These are phyloP conservation scores for Cryptosporidium xiaoi DNA, from an alignment of 169 alveolate genomes.

Conservation along the genomic window DNA sequence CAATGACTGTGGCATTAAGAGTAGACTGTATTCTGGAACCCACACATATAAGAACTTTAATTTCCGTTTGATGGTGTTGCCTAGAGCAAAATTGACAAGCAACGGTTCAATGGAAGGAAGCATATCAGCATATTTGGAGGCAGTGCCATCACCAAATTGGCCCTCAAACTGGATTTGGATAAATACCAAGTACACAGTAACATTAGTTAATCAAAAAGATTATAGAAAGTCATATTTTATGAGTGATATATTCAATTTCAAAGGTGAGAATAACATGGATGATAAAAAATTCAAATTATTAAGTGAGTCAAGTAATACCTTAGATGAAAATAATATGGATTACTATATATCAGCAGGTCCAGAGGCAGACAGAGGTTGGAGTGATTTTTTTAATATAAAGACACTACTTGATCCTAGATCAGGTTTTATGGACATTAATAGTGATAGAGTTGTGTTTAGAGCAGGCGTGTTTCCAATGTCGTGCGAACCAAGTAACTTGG, in stretches of 20 bases:
- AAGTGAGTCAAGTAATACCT: neutral
- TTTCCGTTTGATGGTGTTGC: conserved; percentile 58
- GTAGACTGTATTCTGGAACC: conserved; percentile 42
- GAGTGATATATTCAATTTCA: conserved; percentile 68
- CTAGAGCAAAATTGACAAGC: conserved; percentile 57
- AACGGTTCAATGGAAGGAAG: conserved; percentile 57
- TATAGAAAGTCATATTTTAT: conserved; percentile 78
- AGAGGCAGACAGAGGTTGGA: conserved; percentile 74
- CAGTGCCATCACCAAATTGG: conserved; percentile 84
- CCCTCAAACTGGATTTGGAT: conserved; percentile 87
- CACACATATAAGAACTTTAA: conserved; percentile 63
- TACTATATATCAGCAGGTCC: conserved; percentile 58
- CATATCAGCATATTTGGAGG: conserved; percentile 83
- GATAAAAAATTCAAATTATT: too few species aligned
- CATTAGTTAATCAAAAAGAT: conserved; percentile 82
- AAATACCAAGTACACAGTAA: conserved; percentile 83
- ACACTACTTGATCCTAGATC: conserved; percentile 49
- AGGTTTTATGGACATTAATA: conserved; percentile 40
- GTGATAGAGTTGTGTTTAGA: conserved; percentile 54
- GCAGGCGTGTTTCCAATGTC: conserved; percentile 64
- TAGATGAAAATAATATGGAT: conserved; percentile 5
- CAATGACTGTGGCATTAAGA: conserved; percentile 30
- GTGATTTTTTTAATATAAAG: conserved; percentile 51
- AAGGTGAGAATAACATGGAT: conserved; percentile 44
- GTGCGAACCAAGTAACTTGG: conserved; percentile 44